These are phyloP conservation scores for Chlorella ohadii DNA, from an alignment of 139 green algal species.

Conservation along the genomic window DNA sequence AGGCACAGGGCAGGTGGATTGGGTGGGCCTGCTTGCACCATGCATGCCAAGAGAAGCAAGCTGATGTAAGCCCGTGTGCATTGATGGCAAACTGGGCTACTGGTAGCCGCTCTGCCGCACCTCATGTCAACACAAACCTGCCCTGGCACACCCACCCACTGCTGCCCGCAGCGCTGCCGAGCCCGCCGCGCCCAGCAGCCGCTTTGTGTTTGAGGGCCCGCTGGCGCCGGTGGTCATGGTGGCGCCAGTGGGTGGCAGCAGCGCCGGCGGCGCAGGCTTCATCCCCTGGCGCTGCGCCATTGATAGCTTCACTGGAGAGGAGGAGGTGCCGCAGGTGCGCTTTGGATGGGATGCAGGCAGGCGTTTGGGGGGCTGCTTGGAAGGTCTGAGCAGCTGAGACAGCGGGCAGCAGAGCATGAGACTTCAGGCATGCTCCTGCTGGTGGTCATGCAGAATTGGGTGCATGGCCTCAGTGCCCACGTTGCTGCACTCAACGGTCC, in stretches of 20 bases:
- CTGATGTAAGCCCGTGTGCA: no score
- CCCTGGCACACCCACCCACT: background rate
- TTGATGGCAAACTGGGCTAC: no score
- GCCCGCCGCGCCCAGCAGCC: background rate
- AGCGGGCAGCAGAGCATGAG: no score
- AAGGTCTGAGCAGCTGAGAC: no score
- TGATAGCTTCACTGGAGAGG: conserved; percentile 7
- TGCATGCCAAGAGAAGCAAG: no score
- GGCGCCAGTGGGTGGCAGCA: background rate
- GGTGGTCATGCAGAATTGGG: background rate
- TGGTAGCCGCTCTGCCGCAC: no score
- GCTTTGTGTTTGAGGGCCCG: background rate
- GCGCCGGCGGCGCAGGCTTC: background rate
- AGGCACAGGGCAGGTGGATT: background rate
- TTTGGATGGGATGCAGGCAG: background rate
- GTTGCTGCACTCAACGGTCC: no score
- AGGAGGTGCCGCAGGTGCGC: conserved; percentile 7
- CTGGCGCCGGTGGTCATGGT: conserved; percentile 21
- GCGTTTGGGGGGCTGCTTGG: background rate
- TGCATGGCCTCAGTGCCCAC: background rate
- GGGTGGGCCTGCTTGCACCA: no score
- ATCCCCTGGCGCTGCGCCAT: conserved; percentile 22
- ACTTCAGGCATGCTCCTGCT: no score
- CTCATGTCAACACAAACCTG: no score
- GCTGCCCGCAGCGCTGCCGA: background rate